These are phyloP conservation scores for Jaltomata sinuosa DNA, from an alignment of 257 asterid species.

Conservation along the genomic window DNA sequence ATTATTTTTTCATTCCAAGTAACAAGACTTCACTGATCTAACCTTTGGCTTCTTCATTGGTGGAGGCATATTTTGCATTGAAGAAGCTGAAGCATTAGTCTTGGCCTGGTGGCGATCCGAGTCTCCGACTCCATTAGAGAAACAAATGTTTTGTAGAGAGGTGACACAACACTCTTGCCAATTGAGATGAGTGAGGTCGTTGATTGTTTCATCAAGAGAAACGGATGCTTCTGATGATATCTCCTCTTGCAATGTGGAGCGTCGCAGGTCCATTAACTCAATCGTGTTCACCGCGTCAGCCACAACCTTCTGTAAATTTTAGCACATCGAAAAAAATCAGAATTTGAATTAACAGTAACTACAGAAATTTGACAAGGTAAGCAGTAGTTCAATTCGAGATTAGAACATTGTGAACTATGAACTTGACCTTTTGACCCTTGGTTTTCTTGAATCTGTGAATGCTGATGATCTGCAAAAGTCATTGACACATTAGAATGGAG, in stretches of 20 bases:
- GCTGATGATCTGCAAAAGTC: conserved; percentile 14
- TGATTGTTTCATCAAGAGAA: conserved; percentile 31
- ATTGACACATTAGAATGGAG: neutral
- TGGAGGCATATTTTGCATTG: neutral
- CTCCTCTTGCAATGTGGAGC: conserved; percentile 41
- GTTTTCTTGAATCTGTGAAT: conserved; percentile 22
- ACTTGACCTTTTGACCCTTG: conserved; percentile 12
- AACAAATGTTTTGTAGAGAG: conserved; percentile 31
- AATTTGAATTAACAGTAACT: neutral
- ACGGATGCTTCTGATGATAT: conserved; percentile 33
- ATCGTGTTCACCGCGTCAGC: conserved; percentile 31
- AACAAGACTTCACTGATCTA: neutral
- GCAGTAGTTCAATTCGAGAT: neutral
- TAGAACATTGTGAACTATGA: neutral
- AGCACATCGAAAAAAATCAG: neutral
- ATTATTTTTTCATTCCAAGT: neutral
- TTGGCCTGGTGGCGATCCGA: neutral
- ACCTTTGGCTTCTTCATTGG: neutral
- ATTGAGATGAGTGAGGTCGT: conserved; percentile 39
- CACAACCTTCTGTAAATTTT: conserved; percentile 20
- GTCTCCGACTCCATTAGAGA: neutral
- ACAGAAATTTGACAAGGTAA: neutral
- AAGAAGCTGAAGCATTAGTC: neutral
- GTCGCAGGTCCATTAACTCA: conserved; percentile 41
- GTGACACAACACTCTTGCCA: conserved; percentile 75